Evolutionary conservation across 164 flowering plant genomes (phyloP).

Genomic region (Echeveria elegans): DNA sequence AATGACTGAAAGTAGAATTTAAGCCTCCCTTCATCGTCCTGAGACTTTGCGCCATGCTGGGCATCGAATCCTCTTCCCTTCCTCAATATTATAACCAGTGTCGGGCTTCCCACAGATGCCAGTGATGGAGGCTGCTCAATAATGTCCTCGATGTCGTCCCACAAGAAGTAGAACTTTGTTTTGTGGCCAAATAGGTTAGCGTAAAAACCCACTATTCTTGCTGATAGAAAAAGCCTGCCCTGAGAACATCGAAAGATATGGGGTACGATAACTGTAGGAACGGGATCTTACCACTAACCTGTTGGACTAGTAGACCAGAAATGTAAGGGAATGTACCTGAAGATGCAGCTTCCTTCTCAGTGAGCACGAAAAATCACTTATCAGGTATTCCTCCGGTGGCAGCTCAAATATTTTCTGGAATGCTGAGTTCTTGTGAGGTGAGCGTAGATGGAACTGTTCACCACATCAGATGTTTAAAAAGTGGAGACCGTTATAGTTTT

Average conservation of each 20-base stretch:
- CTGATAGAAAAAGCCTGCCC: constrained; percentile 75
- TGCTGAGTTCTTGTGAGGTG: constrained; percentile 62
- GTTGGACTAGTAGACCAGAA: neutral
- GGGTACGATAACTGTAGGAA: neutral
- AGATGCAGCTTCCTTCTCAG: constrained; percentile 66
- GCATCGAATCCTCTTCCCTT: constrained; percentile 69
- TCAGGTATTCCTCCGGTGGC: constrained; percentile 79
- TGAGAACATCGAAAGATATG: constrained; percentile 17
- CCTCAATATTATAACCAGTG: constrained; percentile 42
- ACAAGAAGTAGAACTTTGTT: constrained; percentile 67
- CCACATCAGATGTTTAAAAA: neutral
- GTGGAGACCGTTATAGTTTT: neutral
- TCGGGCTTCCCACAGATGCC: constrained; percentile 67
- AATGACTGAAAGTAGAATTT: constrained; percentile 67
- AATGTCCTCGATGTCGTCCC: constrained; percentile 84
- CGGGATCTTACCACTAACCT: neutral
- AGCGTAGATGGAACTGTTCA: constrained; percentile 52
- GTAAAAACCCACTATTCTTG: constrained; percentile 75
- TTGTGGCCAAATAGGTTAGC: constrained; percentile 76
- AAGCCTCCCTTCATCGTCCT: constrained; percentile 76
- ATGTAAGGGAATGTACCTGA: constrained; percentile 33
- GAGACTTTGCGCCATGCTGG: constrained; percentile 62
- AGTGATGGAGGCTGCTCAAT: constrained; percentile 57
- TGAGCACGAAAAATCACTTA: constrained; percentile 59
- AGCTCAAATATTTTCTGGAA: constrained; percentile 69